phyloP scores from a whole-genome alignment of 2,329 filamentous ascomycete genomes.

The Tolypocladium ophioglossoides region DNA sequence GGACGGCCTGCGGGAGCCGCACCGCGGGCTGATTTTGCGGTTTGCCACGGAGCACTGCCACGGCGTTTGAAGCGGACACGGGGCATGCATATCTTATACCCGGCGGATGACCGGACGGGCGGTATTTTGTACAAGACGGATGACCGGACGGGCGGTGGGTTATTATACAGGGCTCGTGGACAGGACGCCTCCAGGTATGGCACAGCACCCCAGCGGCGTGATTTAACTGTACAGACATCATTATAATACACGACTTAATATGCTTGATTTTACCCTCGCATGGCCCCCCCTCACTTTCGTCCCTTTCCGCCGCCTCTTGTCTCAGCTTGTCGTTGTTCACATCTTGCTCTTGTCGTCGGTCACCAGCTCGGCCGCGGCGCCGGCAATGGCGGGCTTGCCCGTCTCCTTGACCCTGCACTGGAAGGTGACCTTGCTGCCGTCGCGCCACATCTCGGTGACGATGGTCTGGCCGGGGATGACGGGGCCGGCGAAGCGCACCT shows the following conservation, averaged over 20 bases:
- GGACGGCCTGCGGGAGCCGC: neutral
- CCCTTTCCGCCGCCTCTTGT: neutral
- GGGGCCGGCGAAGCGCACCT: conserved; percentile 80
- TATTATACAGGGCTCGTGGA: neutral
- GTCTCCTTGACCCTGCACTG: conserved; percentile 87
- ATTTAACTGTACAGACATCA: neutral
- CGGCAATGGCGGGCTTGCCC: conserved; percentile 76
- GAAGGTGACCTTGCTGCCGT: conserved; percentile 69
- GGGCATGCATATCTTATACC: neutral
- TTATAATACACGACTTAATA: conserved; percentile 3
- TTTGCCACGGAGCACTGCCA: neutral
- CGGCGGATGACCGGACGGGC: neutral
- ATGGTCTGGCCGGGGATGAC: conserved; percentile 85
- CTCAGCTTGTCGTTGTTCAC: conserved; percentile 4
- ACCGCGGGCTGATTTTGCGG: neutral
- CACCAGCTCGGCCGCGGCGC: conserved; percentile 67
- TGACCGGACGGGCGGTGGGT: neutral
- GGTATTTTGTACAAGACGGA: neutral
- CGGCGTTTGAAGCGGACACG: neutral
- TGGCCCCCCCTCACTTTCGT: neutral
- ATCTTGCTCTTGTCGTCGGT: conserved; percentile 19
- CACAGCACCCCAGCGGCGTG: neutral
- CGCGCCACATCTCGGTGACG: conserved; percentile 90
- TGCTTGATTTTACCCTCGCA: neutral
- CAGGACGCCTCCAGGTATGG: neutral